Evolutionary conservation across 148 eudicot species (phyloP).

Genomic region (Dianthus caryophyllus): DNA sequence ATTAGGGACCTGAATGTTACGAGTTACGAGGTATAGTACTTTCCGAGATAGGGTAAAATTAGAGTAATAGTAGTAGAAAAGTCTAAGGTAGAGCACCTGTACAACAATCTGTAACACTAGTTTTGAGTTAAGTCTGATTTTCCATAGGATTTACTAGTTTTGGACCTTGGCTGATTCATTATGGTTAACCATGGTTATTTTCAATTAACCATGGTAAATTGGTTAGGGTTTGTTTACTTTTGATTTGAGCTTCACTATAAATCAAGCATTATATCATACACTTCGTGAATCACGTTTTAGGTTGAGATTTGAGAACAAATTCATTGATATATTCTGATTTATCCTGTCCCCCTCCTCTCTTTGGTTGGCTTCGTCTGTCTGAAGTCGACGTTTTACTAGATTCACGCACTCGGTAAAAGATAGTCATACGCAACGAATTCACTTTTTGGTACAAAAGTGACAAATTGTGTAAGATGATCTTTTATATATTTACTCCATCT

Average conservation of each 20-base stretch:
- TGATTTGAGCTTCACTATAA: not conserved
- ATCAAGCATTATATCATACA: not conserved
- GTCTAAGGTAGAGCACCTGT: not conserved
- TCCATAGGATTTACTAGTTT: not conserved
- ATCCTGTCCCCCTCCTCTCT: no score
- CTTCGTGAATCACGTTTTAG: constrained; percentile 4
- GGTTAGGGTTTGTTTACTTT: not conserved
- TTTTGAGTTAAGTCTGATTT: not conserved
- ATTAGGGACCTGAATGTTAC: no score
- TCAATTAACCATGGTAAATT: not conserved
- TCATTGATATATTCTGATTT: no score
- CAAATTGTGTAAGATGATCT: no score
- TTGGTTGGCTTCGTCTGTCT: no score
- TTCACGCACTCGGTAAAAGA: no score
- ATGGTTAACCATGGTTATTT: not conserved
- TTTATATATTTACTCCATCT: no score
- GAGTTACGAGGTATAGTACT: constrained; percentile 10
- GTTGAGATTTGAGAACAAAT: no score
- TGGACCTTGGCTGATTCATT: not conserved
- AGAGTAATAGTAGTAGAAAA: not conserved
- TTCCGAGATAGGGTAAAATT: constrained; percentile 13
- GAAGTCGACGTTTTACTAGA: no score
- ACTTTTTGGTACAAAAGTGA: no score
- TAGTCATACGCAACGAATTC: no score
- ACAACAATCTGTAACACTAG: constrained; percentile 10